These are phyloP conservation scores for Stentor coeruleus DNA, from an alignment of 73 alveolate species.

Conservation along the genomic window DNA sequence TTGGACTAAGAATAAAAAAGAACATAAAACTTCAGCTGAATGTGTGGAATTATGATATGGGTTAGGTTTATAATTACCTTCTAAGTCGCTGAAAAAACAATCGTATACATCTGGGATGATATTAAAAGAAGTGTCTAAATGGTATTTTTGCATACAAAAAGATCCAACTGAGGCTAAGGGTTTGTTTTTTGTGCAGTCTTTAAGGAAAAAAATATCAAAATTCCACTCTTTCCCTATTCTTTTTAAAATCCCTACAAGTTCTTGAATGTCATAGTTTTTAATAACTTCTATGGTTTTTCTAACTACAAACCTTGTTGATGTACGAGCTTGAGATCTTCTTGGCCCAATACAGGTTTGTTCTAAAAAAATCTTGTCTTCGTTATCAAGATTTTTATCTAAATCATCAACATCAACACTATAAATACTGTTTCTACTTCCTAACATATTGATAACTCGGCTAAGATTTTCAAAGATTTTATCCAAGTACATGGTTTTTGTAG, in stretches of 20 bases:
- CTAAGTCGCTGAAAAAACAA: neutral
- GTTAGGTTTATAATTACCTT: conserved; percentile 2
- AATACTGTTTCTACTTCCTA: neutral
- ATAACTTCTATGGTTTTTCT: neutral
- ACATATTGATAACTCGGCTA: neutral
- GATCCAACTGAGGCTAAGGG: neutral
- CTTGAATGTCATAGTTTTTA: neutral
- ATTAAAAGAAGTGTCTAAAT: neutral
- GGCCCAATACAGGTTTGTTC: neutral
- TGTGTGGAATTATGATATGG: conserved; percentile 26
- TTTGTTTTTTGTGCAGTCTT: conserved; percentile 1
- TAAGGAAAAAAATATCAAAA: conserved; percentile 15
- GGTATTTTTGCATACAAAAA: conserved; percentile 5
- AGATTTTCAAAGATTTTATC: neutral
- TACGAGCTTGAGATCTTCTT: neutral
- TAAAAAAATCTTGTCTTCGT: neutral
- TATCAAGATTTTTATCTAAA: neutral
- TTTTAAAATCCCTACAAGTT: conserved; percentile 14
- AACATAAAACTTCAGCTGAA: conserved; percentile 25
- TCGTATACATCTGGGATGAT: neutral
- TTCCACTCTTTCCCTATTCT: neutral
- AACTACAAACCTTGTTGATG: neutral
- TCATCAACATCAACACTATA: neutral
- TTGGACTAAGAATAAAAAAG: neutral
- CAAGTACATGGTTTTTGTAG: too few relatives aligned